Base-by-base conservation (phyloP, 2,329 filamentous ascomycete genomes). In the Monosporascus sp. region DNA sequence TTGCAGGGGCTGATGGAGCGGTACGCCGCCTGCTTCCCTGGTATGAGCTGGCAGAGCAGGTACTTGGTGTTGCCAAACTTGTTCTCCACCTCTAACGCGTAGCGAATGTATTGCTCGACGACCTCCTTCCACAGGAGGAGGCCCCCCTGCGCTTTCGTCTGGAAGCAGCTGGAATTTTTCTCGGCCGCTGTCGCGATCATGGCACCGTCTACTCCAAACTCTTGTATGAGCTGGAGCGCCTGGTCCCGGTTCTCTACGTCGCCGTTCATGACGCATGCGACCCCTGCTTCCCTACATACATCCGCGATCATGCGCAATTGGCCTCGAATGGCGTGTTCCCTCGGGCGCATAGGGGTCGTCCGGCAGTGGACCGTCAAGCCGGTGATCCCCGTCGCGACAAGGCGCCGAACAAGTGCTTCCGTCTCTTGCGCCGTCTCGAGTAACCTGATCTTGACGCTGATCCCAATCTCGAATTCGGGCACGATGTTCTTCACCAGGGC, bases 141-240 rank as follows among this genome's bases (percentile, higher is more conserved):
- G 1, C 89, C 90, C 11, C 90, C 91, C 41, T 89, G 81, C 1
- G 77, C 80, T 38, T 80, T 72, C 1, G 79, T 69, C 39, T 88
- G 81, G 76, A 99, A 99, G 65, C 89, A 92, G 59, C 89, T 95
- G 3, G 91, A 83, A 67, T 99, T 99, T 58, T 86, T 83, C 75
- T 99, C 94, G 1, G 94, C 94, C 3, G 90, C 82, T 3, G 90
- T 94, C 9, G 94, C 94, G 64, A 99, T 97, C 94, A 99, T 99
- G 56, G 90, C 94, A 6, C 92, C 93, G 65, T 97, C 92, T 6
- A 88, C 89, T n/a, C 86, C 87, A 66, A 82, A 97, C 67, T 96
- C 87, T 25, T 81, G 65, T 56, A 91, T 86, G 7, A 99, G 77
- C 54, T 76, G 68, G 7, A 88, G 66, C 0, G 86, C 93, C 54